These are phyloP conservation scores for Hibiscus mutabilis DNA, from an alignment of 345 rosid genomes.

Conservation along the genomic window DNA sequence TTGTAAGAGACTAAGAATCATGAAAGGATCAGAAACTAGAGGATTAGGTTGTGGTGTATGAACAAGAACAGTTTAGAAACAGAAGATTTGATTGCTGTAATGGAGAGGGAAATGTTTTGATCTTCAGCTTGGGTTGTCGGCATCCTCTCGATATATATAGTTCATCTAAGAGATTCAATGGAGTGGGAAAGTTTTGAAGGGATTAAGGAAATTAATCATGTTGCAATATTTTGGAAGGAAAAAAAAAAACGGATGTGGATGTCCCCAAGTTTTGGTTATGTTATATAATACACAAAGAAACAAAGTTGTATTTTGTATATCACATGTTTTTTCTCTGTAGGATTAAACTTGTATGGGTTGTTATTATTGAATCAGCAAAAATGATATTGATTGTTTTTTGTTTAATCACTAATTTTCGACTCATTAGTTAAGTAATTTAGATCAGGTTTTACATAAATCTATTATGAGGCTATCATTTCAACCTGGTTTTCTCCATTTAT, in stretches of 20 bases:
- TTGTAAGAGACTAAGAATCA: conserved; percentile 78
- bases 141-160: too few relatives aligned
- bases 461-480: too few relatives aligned
- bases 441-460: too few relatives aligned
- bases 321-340: not conserved
- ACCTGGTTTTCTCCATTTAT: too few relatives aligned
- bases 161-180: not conserved
- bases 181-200: conserved; percentile 11
- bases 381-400: too few relatives aligned
- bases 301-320: conserved; percentile 3
- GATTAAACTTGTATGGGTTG: conserved; percentile 1
- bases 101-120: conserved; percentile 5
- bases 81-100: not conserved
- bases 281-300: conserved; percentile 15
- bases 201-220: not conserved
- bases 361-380: not conserved
- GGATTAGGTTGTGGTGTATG: conserved; percentile 65
- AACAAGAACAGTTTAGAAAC: conserved; percentile 13
- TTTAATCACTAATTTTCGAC: too few relatives aligned
- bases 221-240: not conserved
- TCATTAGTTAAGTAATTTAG: too few relatives aligned
- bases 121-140: conserved; percentile 42
- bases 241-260: conserved; percentile 5
- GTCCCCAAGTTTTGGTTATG: conserved; percentile 25
- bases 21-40: conserved; percentile 74